Evolutionary conservation across 1,284 basidiomycete genomes (phyloP).

Genomic region (Leccinum subrobustum): DNA sequence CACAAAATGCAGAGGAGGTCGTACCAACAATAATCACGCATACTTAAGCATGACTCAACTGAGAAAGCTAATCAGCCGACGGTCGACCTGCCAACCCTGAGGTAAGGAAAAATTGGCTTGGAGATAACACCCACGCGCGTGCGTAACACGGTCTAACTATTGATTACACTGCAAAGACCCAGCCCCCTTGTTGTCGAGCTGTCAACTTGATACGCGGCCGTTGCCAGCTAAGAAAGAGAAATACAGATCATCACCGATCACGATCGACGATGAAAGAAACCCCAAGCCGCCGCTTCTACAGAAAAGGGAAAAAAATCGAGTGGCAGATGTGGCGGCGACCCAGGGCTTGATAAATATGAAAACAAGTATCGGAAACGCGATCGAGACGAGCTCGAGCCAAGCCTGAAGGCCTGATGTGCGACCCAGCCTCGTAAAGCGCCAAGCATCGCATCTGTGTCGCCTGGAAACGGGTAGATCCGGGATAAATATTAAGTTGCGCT

Average conservation of each 20-base stretch:
- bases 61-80: background rate
- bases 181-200: background rate
- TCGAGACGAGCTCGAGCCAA: background rate
- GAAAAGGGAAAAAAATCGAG: background rate
- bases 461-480: constrained; percentile 19
- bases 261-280: constrained; percentile 1
- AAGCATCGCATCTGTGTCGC: constrained; percentile 4
- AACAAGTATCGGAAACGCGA: constrained; percentile 9
- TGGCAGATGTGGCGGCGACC: constrained; percentile 5
- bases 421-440: constrained; percentile 6
- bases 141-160: background rate
- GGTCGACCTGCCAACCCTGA: background rate
- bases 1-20: background rate
- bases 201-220: background rate
- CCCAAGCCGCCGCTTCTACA: background rate
- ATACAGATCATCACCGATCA: constrained; percentile 9
- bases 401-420: background rate
- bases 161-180: background rate
- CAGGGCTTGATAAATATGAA: constrained; percentile 23
- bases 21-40: background rate
- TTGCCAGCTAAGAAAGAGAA: background rate
- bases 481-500: constrained; percentile 28
- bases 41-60: background rate
- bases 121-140: background rate
- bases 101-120: background rate